A percentile compares a stretch with the other conserved stretches of the same genome.
Evolutionary conservation across 805 yeast genomes (phyloP).

Genomic region (Saccharomycopsis malanga): DNA sequence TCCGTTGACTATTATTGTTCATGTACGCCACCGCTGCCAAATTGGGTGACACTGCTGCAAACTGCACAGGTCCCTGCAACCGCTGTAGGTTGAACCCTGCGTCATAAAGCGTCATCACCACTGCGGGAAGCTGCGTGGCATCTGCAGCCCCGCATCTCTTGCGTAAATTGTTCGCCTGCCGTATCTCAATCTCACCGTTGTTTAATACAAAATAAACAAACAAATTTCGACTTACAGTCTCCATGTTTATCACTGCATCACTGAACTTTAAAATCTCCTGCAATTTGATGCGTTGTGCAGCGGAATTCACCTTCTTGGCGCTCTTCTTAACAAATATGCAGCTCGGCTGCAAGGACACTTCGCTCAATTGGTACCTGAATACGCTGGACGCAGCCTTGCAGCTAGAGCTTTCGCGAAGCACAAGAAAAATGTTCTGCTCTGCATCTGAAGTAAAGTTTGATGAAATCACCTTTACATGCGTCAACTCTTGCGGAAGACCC

Average conservation of each 20-base stretch:
- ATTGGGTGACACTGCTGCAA: conserved; percentile 15
- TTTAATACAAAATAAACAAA: conserved; percentile 34
- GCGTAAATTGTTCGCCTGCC: conserved; percentile 34
- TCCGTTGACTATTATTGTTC: conserved; percentile 27
- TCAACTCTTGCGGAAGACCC: conserved; percentile 24
- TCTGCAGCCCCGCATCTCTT: conserved; percentile 8
- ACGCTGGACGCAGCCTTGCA: background rate
- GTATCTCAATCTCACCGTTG: conserved; percentile 40
- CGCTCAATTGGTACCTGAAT: conserved; percentile 11
- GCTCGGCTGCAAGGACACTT: background rate
- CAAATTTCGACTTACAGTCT: conserved; percentile 34
- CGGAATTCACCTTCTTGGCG: background rate
- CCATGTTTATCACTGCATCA: conserved; percentile 21
- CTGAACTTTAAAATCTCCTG: conserved; percentile 3
- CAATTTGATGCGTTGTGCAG: background rate
- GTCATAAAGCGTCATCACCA: conserved; percentile 35
- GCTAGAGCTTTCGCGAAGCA: conserved; percentile 3
- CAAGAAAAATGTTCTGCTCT: conserved; percentile 35
- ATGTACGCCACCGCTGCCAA: conserved; percentile 29
- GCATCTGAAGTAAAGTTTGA: conserved; percentile 34
- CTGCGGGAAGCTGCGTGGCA: background rate
- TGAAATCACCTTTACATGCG: conserved; percentile 36
- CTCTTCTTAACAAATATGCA: conserved; percentile 4
- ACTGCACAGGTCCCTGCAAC: background rate
- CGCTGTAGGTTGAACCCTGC: conserved; percentile 42